Percentiles rank a stretch among this genome's conserved stretches.
These are phyloP conservation scores for Colletotrichum sp. DNA, from an alignment of 2,329 filamentous ascomycete genomes.

Conservation along the genomic window DNA sequence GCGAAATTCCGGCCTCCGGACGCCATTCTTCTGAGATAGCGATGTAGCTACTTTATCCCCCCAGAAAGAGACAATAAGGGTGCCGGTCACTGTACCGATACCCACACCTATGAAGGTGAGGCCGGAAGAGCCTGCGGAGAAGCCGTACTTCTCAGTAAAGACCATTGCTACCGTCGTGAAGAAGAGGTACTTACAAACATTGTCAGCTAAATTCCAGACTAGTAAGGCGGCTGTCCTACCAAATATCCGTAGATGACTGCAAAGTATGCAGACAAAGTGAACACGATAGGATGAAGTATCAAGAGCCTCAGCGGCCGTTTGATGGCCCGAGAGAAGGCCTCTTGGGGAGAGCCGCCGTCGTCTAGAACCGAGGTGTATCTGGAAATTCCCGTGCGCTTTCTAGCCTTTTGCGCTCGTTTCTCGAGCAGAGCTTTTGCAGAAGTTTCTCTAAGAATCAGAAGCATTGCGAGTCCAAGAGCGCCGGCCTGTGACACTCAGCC, in stretches of 20 bases:
- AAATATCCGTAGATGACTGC: slow-evolving; percentile 39
- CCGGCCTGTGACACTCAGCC: slow-evolving; percentile 34
- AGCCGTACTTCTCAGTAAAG: slow-evolving; percentile 38
- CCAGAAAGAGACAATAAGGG: slow-evolving; percentile 28
- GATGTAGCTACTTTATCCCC: slow-evolving; percentile 11
- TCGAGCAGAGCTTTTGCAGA: slow-evolving; percentile 51
- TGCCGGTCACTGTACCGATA: slow-evolving; percentile 24
- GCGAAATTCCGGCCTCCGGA: slow-evolving; percentile 22
- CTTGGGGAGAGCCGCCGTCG: slow-evolving; percentile 20
- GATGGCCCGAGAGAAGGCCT: slow-evolving; percentile 35
- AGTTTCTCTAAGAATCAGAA: slow-evolving; percentile 49
- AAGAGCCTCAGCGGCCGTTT: slow-evolving; percentile 52
- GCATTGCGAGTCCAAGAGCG: slow-evolving; percentile 34
- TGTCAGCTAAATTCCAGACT: neutral
- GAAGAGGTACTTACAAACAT: slow-evolving; percentile 41
- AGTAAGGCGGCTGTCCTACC: neutral
- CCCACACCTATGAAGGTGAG: slow-evolving; percentile 58
- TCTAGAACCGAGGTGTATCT: slow-evolving; percentile 19
- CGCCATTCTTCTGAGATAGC: slow-evolving; percentile 15
- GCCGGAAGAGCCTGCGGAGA: slow-evolving; percentile 25
- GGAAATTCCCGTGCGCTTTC: slow-evolving; percentile 33
- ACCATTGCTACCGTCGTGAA: slow-evolving; percentile 45
- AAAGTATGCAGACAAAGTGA: slow-evolving; percentile 42
- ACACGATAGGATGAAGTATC: slow-evolving; percentile 55
- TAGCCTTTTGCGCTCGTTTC: slow-evolving; percentile 51